A percentile compares a stretch with the other conserved stretches of the same genome.
phyloP scores from a whole-genome alignment of 768 basidiomycete species.

The Russula sp. region DNA sequence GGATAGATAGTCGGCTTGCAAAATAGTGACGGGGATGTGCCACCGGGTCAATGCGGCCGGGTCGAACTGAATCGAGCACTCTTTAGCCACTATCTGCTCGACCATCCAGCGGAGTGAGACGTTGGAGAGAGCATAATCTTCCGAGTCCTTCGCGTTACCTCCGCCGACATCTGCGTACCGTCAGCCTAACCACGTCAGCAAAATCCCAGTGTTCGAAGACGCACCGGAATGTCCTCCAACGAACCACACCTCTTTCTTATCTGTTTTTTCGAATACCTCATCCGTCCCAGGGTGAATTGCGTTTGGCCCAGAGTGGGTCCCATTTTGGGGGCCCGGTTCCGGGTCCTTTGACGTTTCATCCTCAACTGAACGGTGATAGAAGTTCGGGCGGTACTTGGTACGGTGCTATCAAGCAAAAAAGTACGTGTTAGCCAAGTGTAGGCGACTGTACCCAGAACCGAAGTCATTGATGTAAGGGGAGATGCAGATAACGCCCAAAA shows the following conservation, averaged over 20 bases:
- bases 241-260: constrained; percentile 21
- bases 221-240: constrained; percentile 19
- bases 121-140: constrained; percentile 12
- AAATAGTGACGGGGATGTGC: constrained; percentile 7
- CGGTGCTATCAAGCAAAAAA: constrained; percentile 40
- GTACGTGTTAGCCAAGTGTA: neutral
- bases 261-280: neutral
- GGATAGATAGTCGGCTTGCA: neutral
- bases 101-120: constrained; percentile 21
- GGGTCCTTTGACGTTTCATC: neutral
- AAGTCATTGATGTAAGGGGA: neutral
- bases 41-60: constrained; percentile 4
- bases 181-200: neutral
- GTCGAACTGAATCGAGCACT: constrained; percentile 13
- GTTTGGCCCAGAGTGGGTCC: no score
- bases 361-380: constrained; percentile 44
- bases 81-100: constrained; percentile 4
- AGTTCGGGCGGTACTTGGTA: constrained; percentile 55
- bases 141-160: constrained; percentile 2
- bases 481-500: neutral
- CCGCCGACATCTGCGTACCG: constrained; percentile 17
- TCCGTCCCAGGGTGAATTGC: neutral
- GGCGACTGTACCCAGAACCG: no score
- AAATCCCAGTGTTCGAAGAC: neutral
- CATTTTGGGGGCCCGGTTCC: neutral